A percentile compares a stretch with the other conserved stretches of the same genome.
phyloP scores from a whole-genome alignment of 352 stramenopile genomes.

The Pythium utonaiense region DNA sequence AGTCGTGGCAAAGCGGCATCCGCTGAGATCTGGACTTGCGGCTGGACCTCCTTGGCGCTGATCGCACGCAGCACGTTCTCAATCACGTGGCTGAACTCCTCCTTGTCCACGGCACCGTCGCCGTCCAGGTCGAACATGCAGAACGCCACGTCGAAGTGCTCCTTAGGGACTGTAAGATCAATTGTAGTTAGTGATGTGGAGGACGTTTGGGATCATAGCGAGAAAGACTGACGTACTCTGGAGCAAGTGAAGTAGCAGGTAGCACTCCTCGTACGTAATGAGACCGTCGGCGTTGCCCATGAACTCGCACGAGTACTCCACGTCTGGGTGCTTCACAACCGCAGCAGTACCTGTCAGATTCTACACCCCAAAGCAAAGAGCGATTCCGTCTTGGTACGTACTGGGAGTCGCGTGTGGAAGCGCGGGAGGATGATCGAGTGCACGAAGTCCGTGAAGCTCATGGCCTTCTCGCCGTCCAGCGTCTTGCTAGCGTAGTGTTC shows the following conservation, averaged over 20 bases:
- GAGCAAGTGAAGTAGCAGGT: conserved; percentile 70
- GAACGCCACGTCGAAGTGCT: conserved; percentile 79
- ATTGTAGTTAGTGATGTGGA: neutral
- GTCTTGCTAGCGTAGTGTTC: conserved; percentile 53
- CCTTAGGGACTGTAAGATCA: conserved; percentile 45
- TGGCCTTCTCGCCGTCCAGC: conserved; percentile 34
- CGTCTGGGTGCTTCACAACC: conserved; percentile 36
- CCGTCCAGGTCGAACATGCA: conserved; percentile 79
- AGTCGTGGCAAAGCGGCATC: conserved; percentile 51
- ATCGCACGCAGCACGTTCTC: conserved; percentile 57
- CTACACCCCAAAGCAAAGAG: neutral
- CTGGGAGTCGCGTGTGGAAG: conserved; percentile 56
- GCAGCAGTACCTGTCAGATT: neutral
- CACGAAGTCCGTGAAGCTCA: conserved; percentile 84
- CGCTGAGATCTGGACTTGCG: conserved; percentile 26
- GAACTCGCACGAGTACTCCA: conserved; percentile 73
- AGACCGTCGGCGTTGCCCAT: conserved; percentile 63
- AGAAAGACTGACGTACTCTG: conserved; percentile 46
- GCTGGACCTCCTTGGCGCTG: conserved; percentile 24
- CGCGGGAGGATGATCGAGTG: conserved; percentile 69
- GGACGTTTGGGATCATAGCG: neutral
- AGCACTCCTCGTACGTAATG: conserved; percentile 81
- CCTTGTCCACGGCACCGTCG: conserved; percentile 69
- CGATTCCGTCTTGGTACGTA: conserved; percentile 15
- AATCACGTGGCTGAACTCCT: conserved; percentile 70